Conservation (phyloP, 192 early-diverging fungal genomes). For the Backusella mclennaniae region DNA sequence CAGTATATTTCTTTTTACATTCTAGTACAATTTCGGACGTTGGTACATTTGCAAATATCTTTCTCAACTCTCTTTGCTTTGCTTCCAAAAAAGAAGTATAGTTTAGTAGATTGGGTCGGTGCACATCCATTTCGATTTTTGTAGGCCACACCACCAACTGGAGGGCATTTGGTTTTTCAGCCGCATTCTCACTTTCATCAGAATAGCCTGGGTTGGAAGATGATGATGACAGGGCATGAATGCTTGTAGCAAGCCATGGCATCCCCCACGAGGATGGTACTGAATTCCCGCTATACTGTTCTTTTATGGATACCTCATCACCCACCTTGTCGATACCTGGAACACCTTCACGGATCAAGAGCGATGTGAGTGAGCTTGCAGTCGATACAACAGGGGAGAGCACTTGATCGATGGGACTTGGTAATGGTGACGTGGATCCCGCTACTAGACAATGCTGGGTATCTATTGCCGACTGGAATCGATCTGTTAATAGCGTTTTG, state of each 20-base stretch:
- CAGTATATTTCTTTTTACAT: constrained; percentile 28
- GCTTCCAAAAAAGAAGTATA: constrained; percentile 11
- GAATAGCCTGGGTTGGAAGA: neutral
- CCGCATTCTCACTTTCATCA: neutral
- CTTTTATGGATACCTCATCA: neutral
- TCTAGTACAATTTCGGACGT: constrained; percentile 30
- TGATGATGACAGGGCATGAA: constrained; percentile 14
- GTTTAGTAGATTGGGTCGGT: constrained; percentile 4
- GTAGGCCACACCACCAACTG: constrained; percentile 30
- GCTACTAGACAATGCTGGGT: neutral
- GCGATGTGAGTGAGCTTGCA: constrained; percentile 16
- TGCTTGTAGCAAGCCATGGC: constrained; percentile 32
- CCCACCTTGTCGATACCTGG: neutral
- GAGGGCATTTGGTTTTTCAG: neutral
- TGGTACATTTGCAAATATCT: constrained; percentile 20
- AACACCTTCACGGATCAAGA: constrained; percentile 16
- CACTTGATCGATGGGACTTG: neutral
- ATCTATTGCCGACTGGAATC: neutral
- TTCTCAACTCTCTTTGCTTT: constrained; percentile 22
- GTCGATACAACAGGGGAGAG: constrained; percentile 1
- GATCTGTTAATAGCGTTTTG: neutral
- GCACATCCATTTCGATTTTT: constrained; percentile 18
- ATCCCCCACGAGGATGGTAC: constrained; percentile 24
- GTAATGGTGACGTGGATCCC: neutral
- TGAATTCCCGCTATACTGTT: neutral